Percentiles rank a stretch among this genome's conserved stretches.
Conservation (phyloP, 108 stramenopile species). For the Cyclostephanos invisitatus region DNA sequence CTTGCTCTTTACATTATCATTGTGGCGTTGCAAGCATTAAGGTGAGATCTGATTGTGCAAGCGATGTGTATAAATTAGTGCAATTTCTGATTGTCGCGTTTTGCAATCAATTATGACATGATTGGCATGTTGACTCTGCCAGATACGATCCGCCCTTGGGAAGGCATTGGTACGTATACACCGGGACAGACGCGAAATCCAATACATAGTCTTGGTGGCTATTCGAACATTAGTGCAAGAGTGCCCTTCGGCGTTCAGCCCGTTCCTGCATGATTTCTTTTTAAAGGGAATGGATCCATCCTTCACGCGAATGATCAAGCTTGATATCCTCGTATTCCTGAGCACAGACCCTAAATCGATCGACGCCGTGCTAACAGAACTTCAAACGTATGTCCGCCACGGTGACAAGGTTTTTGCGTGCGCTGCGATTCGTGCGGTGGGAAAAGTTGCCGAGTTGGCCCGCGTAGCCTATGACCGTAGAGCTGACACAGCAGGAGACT, state of each 20-base stretch:
- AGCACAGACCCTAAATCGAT: slow-evolving; percentile 82
- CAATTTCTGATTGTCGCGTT: not conserved
- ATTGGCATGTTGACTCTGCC: slow-evolving; percentile 1
- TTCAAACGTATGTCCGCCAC: slow-evolving; percentile 90
- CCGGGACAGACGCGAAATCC: slow-evolving; percentile 93
- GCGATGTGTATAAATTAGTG: not conserved
- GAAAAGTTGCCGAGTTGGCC: slow-evolving; percentile 79
- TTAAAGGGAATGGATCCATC: slow-evolving; percentile 93
- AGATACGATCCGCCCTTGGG: slow-evolving; percentile 76
- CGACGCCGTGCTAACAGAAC: slow-evolving; percentile 88
- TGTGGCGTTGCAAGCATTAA: slow-evolving; percentile 87
- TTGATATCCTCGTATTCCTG: slow-evolving; percentile 91
- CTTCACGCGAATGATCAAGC: slow-evolving; percentile 92
- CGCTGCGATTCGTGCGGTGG: slow-evolving; percentile 90
- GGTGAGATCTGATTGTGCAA: slow-evolving; percentile 28
- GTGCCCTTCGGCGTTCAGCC: slow-evolving; percentile 94
- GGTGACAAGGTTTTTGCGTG: slow-evolving; percentile 87
- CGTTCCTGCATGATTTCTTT: slow-evolving; percentile 94
- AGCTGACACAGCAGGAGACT: slow-evolving; percentile 45
- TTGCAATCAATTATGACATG: not conserved
- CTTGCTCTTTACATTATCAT: slow-evolving; percentile 92
- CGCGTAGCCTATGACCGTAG: slow-evolving; percentile 81
- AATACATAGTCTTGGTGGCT: slow-evolving; percentile 93
- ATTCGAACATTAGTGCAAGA: slow-evolving; percentile 90
- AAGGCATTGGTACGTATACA: slow-evolving; percentile 96